These are phyloP conservation scores for Rehmannia glutinosa DNA, from an alignment of 257 asterid genomes.

Conservation along the genomic window DNA sequence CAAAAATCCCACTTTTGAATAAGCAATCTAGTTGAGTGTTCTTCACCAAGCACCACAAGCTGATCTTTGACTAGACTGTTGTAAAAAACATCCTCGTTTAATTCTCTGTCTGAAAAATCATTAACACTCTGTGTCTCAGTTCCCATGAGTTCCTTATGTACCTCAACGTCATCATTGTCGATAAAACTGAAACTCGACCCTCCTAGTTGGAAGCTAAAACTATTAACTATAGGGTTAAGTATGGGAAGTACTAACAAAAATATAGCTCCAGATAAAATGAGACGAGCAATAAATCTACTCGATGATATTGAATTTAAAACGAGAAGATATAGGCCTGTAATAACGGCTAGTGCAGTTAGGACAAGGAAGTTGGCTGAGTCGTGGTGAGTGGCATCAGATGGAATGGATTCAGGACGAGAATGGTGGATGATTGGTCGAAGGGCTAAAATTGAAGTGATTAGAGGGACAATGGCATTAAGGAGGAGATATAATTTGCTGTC, in stretches of 20 bases:
- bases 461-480: conserved; percentile 52
- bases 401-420: conserved; percentile 23
- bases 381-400: conserved; percentile 9
- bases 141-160: conserved; percentile 20
- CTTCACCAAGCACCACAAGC: conserved; percentile 47
- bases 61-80: conserved; percentile 16
- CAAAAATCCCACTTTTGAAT: conserved; percentile 48
- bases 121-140: background rate
- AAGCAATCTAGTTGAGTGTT: conserved; percentile 42
- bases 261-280: conserved; percentile 37
- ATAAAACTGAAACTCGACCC: conserved; percentile 14
- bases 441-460: conserved; percentile 30
- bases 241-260: conserved; percentile 42
- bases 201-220: conserved; percentile 8
- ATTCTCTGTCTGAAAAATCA: conserved; percentile 1
- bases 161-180: conserved; percentile 21
- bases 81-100: conserved; percentile 12
- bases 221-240: background rate
- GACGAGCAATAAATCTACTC: conserved; percentile 24
- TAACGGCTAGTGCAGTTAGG: conserved; percentile 34
- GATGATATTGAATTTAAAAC: conserved; percentile 25
- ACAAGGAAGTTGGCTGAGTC: conserved; percentile 33
- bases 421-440: conserved; percentile 26
- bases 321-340: conserved; percentile 55
- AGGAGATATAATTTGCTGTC: conserved; percentile 42